These are phyloP conservation scores for Cercospora sp. DNA, from an alignment of 2,329 filamentous ascomycete genomes.

Conservation along the genomic window DNA sequence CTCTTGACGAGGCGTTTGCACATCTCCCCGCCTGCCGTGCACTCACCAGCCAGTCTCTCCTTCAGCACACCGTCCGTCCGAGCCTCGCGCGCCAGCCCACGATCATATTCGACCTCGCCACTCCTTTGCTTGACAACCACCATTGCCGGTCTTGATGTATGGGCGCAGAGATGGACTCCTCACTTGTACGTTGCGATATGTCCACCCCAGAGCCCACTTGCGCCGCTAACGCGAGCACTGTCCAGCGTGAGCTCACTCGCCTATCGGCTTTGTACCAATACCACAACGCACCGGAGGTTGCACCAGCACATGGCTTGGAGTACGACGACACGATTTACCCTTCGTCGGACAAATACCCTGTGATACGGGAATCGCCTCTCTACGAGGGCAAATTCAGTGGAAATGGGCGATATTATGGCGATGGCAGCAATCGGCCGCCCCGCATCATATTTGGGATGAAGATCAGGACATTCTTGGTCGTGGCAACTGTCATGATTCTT, in stretches of 20 bases:
- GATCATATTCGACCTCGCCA: background rate
- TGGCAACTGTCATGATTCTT: conserved; percentile 36
- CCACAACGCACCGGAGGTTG: conserved; percentile 44
- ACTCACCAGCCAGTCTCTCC: background rate
- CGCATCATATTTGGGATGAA: conserved; percentile 46
- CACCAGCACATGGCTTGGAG: conserved; percentile 43
- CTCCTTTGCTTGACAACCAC: background rate
- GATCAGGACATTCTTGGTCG: conserved; percentile 39
- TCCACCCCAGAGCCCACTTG: background rate
- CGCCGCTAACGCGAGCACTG: conserved; percentile 18
- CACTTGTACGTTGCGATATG: conserved; percentile 17
- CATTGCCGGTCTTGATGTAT: conserved; percentile 13
- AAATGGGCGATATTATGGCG: conserved; percentile 26
- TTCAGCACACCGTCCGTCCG: background rate
- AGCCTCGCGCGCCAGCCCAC: background rate
- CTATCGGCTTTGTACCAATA: conserved; percentile 44
- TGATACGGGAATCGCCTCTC: conserved; percentile 33
- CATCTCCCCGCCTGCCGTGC: background rate
- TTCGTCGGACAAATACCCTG: conserved; percentile 42
- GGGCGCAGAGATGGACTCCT: conserved; percentile 25
- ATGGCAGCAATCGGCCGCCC: conserved; percentile 38
- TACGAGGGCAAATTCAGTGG: conserved; percentile 28
- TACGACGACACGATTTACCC: conserved; percentile 43
- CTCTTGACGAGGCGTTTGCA: background rate
- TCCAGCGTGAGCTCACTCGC: conserved; percentile 31